Evolutionary conservation across 176 grass and related monocot genomes (phyloP), one percentile per base, ranked within the genome.

Genomic region (Paspalum notatum): DNA sequence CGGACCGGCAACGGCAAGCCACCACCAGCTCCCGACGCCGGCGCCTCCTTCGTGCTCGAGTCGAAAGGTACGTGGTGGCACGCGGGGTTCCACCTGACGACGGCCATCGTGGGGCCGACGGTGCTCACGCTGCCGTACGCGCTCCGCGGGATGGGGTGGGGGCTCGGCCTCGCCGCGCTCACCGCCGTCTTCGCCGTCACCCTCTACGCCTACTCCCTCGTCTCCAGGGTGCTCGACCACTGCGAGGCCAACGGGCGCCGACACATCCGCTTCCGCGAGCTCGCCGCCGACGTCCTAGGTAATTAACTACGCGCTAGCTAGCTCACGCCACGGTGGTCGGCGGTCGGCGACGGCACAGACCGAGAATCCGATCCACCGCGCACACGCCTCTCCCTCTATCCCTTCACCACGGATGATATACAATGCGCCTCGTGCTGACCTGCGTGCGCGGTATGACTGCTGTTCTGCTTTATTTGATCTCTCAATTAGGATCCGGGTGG

Each of bases 11-110:
- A n/a, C n/a, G 27, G 4, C 76, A 18, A 66, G 68, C 20, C 37
- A 3, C 9, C 44, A 49, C 17, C 32, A 6, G 13, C 32, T 5
- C 43, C 62, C 72, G 94, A 97, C 62, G 94, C 91, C 3, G 94
- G 94, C 17, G 91, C 94, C 13, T 75, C 71, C 54, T 97, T 97
- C 85, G 94, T 97, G 21, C 94, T 97, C 75, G 91, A 97, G 55
- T 97, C 94, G 7, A 97, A 97, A 88, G 92, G 92, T 87, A 12
- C 57, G 72, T 94, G 95, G 95, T 98, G 89, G 87, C 95, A 94
- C 79, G 95, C 95, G 2, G 95, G 95, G 51, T 98, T 98, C 70
- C 95, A 98, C 53, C 91, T 94, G n/a, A 94, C 95, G 60, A 94
- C 95, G 69, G 95, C 95, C 39, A 94, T 91, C 62, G 92, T 98